Base-by-base conservation (phyloP, 208 protist species). In the Zelonia costaricensis region DNA sequence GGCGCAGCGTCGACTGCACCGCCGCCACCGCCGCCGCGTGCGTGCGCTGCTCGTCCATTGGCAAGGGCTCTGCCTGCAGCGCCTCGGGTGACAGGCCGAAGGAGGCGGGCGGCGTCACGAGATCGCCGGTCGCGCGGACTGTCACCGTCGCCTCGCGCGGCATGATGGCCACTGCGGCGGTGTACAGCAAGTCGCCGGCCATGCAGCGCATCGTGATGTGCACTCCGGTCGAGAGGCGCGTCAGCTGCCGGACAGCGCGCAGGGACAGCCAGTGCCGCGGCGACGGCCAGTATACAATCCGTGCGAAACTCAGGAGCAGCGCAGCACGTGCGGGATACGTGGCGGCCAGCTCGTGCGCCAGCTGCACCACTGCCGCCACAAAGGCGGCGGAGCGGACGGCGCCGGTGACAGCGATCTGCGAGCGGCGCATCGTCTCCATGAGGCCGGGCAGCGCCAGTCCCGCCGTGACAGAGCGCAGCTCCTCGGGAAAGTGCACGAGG, bases 401-500 rank as follows among this genome's bases (percentile, higher is more conserved):
- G 15, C 38, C 52, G 7, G 54, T 45, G 13, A 2, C n/a, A 20
- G 2, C 10, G 1, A 4, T 25, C 48, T 31, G 13, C 35, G 12
- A 0, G 20, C 18, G n/a, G 10, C 20, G 55, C 55, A 61, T 20
- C 16, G 10, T 16, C 15, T 46, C 27, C 0, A 36, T 33, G 39
- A 61, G 18, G 15, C 38, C 20, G 3, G 53, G n/a, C 35, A 55
- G 57, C 31, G 65, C 15, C 40, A 60, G 35, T 15, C 25, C 3
- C 10, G 33, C 57, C 8, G 49, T 30, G 25, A 51, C 39, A 4
- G 65, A 45, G 57, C 56, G 65, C 27, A 72, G 25, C 57, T 65
- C 54, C 45, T 72, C 65, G 1, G 65, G 56, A 33, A 61, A 61
- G 35, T 42, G 55, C 10, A 65, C 33, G 13, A 72, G 57, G 56